phyloP scores from a whole-genome alignment of 2,329 filamentous ascomycete genomes.

The Diaporthe sp. region DNA sequence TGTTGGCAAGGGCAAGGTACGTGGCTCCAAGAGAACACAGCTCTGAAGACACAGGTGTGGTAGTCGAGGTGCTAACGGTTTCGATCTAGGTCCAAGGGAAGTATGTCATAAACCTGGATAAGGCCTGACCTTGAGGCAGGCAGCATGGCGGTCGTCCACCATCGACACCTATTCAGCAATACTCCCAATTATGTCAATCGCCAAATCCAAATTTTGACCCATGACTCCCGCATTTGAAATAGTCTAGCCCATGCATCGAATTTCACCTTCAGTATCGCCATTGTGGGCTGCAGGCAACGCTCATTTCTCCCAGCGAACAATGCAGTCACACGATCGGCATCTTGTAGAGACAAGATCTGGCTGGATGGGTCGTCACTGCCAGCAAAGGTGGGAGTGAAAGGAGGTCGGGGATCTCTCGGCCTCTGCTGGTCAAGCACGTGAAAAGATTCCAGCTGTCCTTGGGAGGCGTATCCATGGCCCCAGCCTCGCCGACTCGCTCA shows the following conservation, averaged over 20 bases:
- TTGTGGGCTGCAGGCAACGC: too few relatives aligned
- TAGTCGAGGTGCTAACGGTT: neutral
- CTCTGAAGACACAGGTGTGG: neutral
- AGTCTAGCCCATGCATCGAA: neutral
- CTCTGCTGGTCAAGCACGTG: too few relatives aligned
- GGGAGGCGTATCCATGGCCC: too few relatives aligned
- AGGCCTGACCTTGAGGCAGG: neutral
- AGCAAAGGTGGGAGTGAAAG: too few relatives aligned
- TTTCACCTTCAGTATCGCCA: too few relatives aligned
- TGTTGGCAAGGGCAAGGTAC: constrained; percentile 33
- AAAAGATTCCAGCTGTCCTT: too few relatives aligned
- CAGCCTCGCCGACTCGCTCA: too few relatives aligned
- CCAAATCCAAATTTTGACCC: neutral
- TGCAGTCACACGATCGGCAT: too few relatives aligned
- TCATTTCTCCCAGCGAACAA: too few relatives aligned
- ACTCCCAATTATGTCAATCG: neutral
- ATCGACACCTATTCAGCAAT: neutral
- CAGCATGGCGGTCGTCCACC: neutral
- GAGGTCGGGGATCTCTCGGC: too few relatives aligned
- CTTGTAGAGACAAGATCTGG: too few relatives aligned
- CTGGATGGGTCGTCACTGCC: too few relatives aligned
- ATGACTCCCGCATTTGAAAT: neutral
- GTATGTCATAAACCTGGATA: constrained; percentile 32
- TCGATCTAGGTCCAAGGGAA: constrained; percentile 29
- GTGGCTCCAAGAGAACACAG: neutral